Base-by-base conservation (phyloP, 78 protist species). In the Dictyostelium brefeldianum region DNA sequence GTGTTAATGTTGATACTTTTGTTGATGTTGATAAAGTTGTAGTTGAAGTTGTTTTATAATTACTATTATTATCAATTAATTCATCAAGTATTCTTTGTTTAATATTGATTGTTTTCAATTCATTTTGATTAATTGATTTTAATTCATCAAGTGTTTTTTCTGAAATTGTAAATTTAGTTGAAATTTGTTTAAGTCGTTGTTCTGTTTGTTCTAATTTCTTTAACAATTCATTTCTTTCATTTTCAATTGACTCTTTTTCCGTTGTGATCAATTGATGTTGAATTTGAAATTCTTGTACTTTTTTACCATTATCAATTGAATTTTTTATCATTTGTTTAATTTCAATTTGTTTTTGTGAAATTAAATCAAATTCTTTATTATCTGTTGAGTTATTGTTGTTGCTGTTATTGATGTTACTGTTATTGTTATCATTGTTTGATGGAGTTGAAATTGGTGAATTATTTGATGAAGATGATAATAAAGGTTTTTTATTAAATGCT, bases 361-460 rank as follows among this genome's bases (percentile, higher is more conserved):
- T 62, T 4, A 62, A 25, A 25, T 62, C 70, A 25, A 25, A 4
- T 62, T 62, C 70, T 62, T 62, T 25, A 11, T 62, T 62, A 36
- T 11, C 12, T 62, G 70, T 0, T 41, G 54, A 5, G 4, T 18
- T 9, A 31, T 25, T 27, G 74, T 29, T 29, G 74, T 27, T 25
- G 43, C 14, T 65, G 74, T 65, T 17, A 46, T 36, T 2, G 77
- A 0, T 31, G 15, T 15, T 12, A 20, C 29, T 5, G 47, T 36
- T 0, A 1, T 69, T 1, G 77, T 69, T 31, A 46, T 3, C 77
- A 36, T 10, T 69, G 43, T 2, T n/a, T 4, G 17, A 9, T 62
- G 70, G 41, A 25, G 70, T 62, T 22, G 36, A 25, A 59, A 62
- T 62, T 62, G 77, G 77, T 36, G 77, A 69, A 36, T 7, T 69